Conservation (phyloP, 2,329 filamentous ascomycete genomes). For the Ploettnerulaceae sp. region DNA sequence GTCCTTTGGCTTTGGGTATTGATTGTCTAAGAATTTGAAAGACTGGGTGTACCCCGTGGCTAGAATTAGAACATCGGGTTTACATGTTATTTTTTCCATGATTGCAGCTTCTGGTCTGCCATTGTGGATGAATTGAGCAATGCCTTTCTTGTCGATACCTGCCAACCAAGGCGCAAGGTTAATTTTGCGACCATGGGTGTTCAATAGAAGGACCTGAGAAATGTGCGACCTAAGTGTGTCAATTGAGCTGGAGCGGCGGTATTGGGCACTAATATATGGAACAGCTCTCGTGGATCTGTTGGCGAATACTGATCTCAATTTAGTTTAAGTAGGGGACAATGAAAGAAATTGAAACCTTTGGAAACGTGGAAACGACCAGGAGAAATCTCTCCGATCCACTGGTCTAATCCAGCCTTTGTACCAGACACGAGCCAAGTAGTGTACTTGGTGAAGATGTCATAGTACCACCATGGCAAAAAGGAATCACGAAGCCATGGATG, state of each 20-base stretch:
- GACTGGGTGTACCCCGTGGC: conserved; percentile 43
- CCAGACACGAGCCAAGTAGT: conserved; percentile 26
- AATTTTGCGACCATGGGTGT: conserved; percentile 39
- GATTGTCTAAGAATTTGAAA: conserved; percentile 38
- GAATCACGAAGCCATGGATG: conserved; percentile 43
- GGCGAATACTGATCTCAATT: conserved; percentile 6
- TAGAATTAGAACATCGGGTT: conserved; percentile 43
- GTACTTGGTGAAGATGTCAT: conserved; percentile 38
- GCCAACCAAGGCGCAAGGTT: conserved; percentile 43
- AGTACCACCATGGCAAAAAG: conserved; percentile 41
- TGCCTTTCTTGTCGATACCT: conserved; percentile 36
- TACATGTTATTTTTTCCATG: conserved; percentile 30
- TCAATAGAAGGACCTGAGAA: conserved; percentile 39
- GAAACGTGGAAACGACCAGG: conserved; percentile 13
- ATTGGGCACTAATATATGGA: conserved; percentile 40
- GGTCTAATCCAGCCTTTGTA: conserved; percentile 13
- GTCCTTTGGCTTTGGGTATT: conserved; percentile 43
- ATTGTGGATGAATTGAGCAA: conserved; percentile 36
- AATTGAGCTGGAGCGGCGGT: conserved; percentile 33
- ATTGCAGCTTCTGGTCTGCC: conserved; percentile 28
- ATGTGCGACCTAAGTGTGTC: conserved; percentile 37
- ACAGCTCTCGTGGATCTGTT: conserved; percentile 37
- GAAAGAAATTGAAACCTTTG: no score
- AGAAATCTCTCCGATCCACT: conserved; percentile 20
- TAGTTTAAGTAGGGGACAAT: no score